These are phyloP conservation scores for Rachicladosporium sp. DNA, from an alignment of 2,329 filamentous ascomycete species.

Conservation along the genomic window DNA sequence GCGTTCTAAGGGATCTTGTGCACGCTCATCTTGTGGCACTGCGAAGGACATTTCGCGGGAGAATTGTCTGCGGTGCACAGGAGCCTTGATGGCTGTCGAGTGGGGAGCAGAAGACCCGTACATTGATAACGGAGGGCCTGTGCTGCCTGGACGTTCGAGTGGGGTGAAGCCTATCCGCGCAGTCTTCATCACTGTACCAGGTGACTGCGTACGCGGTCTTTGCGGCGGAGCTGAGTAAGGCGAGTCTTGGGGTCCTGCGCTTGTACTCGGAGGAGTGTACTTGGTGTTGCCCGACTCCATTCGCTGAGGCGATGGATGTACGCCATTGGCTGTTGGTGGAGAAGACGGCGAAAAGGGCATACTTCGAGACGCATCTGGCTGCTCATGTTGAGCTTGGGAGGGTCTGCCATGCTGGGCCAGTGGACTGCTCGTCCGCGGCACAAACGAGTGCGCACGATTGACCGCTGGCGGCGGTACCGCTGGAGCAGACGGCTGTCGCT, in stretches of 20 bases:
- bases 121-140: too few species aligned
- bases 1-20: conserved; percentile 64
- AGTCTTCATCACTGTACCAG: conserved; percentile 40
- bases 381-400: conserved; percentile 20
- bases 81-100: conserved; percentile 6
- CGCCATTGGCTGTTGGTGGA: conserved; percentile 24
- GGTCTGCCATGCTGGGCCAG: conserved; percentile 33
- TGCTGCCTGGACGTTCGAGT: too few species aligned
- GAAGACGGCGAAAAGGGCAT: conserved; percentile 19
- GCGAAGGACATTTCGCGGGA: conserved; percentile 44
- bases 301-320: conserved; percentile 12
- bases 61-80: conserved; percentile 29
- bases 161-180: conserved; percentile 24
- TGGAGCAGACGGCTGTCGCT: conserved; percentile 17
- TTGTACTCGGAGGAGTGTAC: conserved; percentile 33
- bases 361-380: conserved; percentile 10
- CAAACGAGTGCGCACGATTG: conserved; percentile 37
- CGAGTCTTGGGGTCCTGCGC: conserved; percentile 2
- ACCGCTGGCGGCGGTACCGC: conserved; percentile 19
- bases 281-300: conserved; percentile 10
- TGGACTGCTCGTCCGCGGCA: conserved; percentile 53
- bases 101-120: too few species aligned
- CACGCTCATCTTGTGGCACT: conserved; percentile 41
- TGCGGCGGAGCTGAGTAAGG: conserved; percentile 13
- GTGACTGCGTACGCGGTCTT: conserved; percentile 43